A percentile compares a stretch with the other conserved stretches of the same genome.
phyloP scores from a whole-genome alignment of 2,329 filamentous ascomycete genomes.

The Mycosphaerelloides madeirae region DNA sequence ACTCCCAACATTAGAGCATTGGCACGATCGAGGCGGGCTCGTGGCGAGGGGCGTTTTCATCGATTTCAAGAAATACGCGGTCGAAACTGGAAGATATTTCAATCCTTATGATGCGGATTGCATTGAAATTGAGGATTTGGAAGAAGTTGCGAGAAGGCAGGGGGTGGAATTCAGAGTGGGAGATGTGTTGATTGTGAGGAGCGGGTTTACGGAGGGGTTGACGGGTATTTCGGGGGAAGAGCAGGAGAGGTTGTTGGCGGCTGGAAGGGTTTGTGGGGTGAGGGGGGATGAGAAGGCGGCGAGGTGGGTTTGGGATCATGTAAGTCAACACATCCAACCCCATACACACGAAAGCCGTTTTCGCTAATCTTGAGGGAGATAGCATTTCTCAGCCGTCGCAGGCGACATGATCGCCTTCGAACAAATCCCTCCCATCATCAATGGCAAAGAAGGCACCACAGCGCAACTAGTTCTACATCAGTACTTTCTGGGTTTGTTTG shows the following conservation, averaged over 20 bases:
- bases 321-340: too few species aligned
- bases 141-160: slow-evolving; percentile 43
- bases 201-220: slow-evolving; percentile 48
- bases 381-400: slow-evolving; percentile 52
- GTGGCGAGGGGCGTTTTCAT: slow-evolving; percentile 55
- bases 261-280: slow-evolving; percentile 35
- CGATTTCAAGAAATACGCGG: slow-evolving; percentile 56
- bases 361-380: too few species aligned
- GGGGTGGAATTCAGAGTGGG: slow-evolving; percentile 43
- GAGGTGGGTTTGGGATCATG: slow-evolving; percentile 54
- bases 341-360: too few species aligned
- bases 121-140: slow-evolving; percentile 44
- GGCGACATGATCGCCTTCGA: slow-evolving; percentile 55
- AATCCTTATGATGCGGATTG: slow-evolving; percentile 48
- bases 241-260: slow-evolving; percentile 39
- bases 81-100: slow-evolving; percentile 51
- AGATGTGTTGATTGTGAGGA: slow-evolving; percentile 55
- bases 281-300: slow-evolving; percentile 47
- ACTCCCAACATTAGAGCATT: slow-evolving; percentile 38
- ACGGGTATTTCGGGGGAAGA: slow-evolving; percentile 36
- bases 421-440: slow-evolving; percentile 29
- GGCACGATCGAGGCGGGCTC: slow-evolving; percentile 50
- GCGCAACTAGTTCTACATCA: slow-evolving; percentile 34
- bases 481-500: slow-evolving; percentile 39
- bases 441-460: slow-evolving; percentile 24